Conservation (phyloP, 2,329 filamentous ascomycete species). For the Alternaria sp. region DNA sequence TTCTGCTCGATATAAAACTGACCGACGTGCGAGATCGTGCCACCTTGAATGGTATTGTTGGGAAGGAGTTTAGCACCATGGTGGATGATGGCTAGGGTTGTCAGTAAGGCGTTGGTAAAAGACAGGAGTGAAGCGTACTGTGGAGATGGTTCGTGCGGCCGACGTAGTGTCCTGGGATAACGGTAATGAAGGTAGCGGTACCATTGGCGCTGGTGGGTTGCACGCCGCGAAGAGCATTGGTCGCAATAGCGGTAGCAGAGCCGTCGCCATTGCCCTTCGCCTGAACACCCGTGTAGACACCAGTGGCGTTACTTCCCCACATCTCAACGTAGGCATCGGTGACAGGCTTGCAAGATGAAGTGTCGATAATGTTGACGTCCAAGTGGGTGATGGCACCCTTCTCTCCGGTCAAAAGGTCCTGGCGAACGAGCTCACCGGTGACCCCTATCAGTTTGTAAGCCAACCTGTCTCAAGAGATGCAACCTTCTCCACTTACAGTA, state of each 20-base stretch:
- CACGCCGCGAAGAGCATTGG: slow-evolving; percentile 57
- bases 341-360: slow-evolving; percentile 60
- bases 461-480: neutral
- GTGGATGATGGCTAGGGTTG: slow-evolving; percentile 42
- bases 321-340: slow-evolving; percentile 59
- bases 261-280: slow-evolving; percentile 45
- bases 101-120: neutral
- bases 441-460: slow-evolving; percentile 42
- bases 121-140: slow-evolving; percentile 23
- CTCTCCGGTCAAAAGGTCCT: slow-evolving; percentile 58
- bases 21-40: slow-evolving; percentile 64
- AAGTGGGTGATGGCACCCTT: slow-evolving; percentile 58
- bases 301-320: slow-evolving; percentile 51
- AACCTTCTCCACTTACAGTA: slow-evolving; percentile 36
- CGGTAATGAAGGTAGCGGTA: slow-evolving; percentile 57
- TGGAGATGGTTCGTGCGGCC: slow-evolving; percentile 43
- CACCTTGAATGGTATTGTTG: slow-evolving; percentile 61
- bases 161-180: slow-evolving; percentile 54
- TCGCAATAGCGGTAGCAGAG: slow-evolving; percentile 30
- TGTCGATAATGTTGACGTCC: slow-evolving; percentile 62
- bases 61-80: slow-evolving; percentile 49
- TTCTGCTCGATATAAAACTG: slow-evolving; percentile 70
- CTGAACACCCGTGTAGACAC: slow-evolving; percentile 58
- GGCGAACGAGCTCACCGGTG: slow-evolving; percentile 58
- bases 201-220: slow-evolving; percentile 56